Base-by-base conservation (phyloP, 163 green algal genomes). In the Volvox carteri region DNA sequence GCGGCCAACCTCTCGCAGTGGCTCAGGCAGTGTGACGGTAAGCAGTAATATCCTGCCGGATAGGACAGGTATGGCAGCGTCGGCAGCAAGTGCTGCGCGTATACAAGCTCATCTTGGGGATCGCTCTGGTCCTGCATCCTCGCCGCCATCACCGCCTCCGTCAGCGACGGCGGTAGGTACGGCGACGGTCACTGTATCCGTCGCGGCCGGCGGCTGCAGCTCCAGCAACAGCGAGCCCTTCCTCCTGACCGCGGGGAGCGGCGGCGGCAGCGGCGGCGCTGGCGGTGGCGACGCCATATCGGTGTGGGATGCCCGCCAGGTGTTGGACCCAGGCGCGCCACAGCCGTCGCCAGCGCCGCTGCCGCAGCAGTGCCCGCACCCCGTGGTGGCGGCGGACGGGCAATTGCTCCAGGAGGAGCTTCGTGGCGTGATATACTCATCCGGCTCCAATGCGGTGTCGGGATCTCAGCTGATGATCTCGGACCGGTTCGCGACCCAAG, bases 141-240 rank as follows among this genome's bases (percentile, higher is more conserved):
- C 65, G 30, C 65, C 65, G 30, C 30, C 65, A 11, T n/a, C 65
- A 33, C 25, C 30, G 65, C 46, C 30, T 3, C 30, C 30, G 25
- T 18, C 30, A 33, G 33, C 70, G 12, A 41, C 41, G 37, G 41
- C 70, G 37, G 37, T 4, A 14, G 37, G 2, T 4, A 4, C 70
- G 37, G 70, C 37, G 70, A 1, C 14, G 70, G 37, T 33, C n/a
- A n/a, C n/a, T n/a, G n/a, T n/a, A n/a, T n/a, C n/a, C 2, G 68
- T 30, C 18, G 70, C 37, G 67, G 67, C 2, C 28, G 70, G 70
- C 1, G 37, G 39, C 2, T 2, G 21, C 39, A 78, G 19, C 39
- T 39, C 70, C 18, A 78, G 39, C 39, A 78, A 56, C 41, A 78
- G 37, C 70, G 70, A 35, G 16, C 70, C 70, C 33, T 78, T 78